Percentiles rank a stretch among this genome's conserved stretches.
These are phyloP conservation scores for Cruciata laevipes DNA, from an alignment of 257 asterid species.

Conservation along the genomic window DNA sequence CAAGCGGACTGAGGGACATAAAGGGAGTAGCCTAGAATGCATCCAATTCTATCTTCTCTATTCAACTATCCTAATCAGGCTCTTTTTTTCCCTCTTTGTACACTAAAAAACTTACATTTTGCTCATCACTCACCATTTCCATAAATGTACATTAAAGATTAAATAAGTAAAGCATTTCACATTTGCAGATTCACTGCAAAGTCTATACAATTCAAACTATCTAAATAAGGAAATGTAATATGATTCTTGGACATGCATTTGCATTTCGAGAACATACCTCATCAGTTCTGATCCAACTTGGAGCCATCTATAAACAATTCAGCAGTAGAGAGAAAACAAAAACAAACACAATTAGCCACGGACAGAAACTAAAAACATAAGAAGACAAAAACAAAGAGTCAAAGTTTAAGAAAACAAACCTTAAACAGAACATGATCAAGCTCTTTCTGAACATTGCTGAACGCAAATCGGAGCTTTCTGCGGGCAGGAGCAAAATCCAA, in stretches of 20 bases:
- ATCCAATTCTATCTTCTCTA: too few relatives aligned
- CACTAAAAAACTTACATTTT: neutral
- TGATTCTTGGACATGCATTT: neutral
- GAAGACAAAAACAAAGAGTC: neutral
- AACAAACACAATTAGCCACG: neutral
- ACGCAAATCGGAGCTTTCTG: constrained; percentile 91
- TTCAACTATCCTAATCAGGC: neutral
- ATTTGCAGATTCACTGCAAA: neutral
- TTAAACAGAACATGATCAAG: constrained; percentile 85
- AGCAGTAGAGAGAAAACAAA: neutral
- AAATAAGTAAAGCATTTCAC: neutral
- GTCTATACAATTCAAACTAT: constrained; percentile 5
- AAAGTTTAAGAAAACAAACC: constrained; percentile 30
- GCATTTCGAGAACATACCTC: constrained; percentile 49
- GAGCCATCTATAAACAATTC: constrained; percentile 61
- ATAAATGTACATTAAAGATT: neutral
- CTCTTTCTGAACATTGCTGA: constrained; percentile 48
- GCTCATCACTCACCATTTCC: neutral
- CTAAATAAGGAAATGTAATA: neutral
- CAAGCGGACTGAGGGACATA: neutral
- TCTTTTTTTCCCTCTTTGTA: too few relatives aligned
- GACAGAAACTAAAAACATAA: neutral
- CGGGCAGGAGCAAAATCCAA: constrained; percentile 87
- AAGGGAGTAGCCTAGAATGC: neutral
- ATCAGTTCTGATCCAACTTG: constrained; percentile 82